These are phyloP conservation scores for Nothophytophthora sp. DNA, from an alignment of 352 stramenopile genomes.

Conservation along the genomic window DNA sequence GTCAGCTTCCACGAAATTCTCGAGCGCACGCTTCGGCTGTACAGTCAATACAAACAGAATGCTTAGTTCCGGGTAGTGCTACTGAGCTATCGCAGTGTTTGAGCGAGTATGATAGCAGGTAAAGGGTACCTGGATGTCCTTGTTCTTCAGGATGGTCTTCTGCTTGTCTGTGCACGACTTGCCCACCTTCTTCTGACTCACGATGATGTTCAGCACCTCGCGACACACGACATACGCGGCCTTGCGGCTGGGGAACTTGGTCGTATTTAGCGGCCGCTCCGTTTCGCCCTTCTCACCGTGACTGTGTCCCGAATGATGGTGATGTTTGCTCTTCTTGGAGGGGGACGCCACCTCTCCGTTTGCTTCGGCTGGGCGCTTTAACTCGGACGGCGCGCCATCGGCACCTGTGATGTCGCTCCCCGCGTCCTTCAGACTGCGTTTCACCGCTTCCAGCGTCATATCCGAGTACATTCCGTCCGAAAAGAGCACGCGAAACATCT, in stretches of 20 bases:
- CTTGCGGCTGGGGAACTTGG: constrained; percentile 49
- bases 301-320: constrained; percentile 4
- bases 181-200: constrained; percentile 53
- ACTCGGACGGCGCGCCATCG: not conserved
- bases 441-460: constrained; percentile 41
- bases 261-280: constrained; percentile 33
- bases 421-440: constrained; percentile 10
- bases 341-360: not conserved
- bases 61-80: too few species aligned
- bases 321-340: constrained; percentile 25
- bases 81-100: too few species aligned
- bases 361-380: constrained; percentile 18
- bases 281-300: constrained; percentile 14
- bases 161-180: constrained; percentile 57
- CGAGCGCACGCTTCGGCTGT: constrained; percentile 52
- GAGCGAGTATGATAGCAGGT: too few species aligned
- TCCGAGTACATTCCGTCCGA: constrained; percentile 42
- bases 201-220: constrained; percentile 50
- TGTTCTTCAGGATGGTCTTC: constrained; percentile 53
- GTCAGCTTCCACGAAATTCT: constrained; percentile 64
- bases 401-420: not conserved
- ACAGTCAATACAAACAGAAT: too few species aligned
- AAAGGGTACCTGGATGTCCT: constrained; percentile 64
- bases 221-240: constrained; percentile 50
- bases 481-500: constrained; percentile 52